Conservation (phyloP, 371 early-diverging fungal species). For the Mortierella sp. region DNA sequence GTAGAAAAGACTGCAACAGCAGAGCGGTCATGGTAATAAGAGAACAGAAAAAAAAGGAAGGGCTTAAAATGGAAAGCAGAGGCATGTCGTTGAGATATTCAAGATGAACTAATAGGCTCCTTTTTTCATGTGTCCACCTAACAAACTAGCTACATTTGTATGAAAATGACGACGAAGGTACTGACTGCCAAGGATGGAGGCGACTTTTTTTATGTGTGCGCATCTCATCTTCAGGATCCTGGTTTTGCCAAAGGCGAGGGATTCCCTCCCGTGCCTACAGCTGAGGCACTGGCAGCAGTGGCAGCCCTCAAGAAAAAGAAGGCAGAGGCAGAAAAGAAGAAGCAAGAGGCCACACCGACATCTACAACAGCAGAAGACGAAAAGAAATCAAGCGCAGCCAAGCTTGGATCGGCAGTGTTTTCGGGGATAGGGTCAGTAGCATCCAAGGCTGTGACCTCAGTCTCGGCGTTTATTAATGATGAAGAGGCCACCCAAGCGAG, state of each 20-base stretch:
- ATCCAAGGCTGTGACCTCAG: constrained; percentile 37
- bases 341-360: constrained; percentile 14
- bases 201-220: constrained; percentile 71
- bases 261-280: constrained; percentile 39
- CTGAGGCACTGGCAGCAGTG: constrained; percentile 51
- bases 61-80: constrained; percentile 3
- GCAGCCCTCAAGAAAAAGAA: constrained; percentile 50
- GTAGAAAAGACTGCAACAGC: constrained; percentile 63
- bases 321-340: constrained; percentile 48
- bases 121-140: background rate
- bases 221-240: constrained; percentile 44
- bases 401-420: constrained; percentile 47
- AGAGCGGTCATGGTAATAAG: constrained; percentile 65
- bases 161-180: constrained; percentile 67
- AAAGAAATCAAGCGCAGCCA: constrained; percentile 38
- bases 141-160: constrained; percentile 62
- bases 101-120: background rate
- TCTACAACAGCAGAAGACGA: constrained; percentile 16
- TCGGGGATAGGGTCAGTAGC: constrained; percentile 50
- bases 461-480: constrained; percentile 49
- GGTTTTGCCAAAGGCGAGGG: constrained; percentile 56
- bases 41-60: background rate
- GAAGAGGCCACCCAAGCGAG: constrained; percentile 46
- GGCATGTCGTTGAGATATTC: background rate
- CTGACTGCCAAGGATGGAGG: constrained; percentile 66